phyloP scores from a whole-genome alignment of 768 basidiomycete genomes.

The Clavaria fumosa region DNA sequence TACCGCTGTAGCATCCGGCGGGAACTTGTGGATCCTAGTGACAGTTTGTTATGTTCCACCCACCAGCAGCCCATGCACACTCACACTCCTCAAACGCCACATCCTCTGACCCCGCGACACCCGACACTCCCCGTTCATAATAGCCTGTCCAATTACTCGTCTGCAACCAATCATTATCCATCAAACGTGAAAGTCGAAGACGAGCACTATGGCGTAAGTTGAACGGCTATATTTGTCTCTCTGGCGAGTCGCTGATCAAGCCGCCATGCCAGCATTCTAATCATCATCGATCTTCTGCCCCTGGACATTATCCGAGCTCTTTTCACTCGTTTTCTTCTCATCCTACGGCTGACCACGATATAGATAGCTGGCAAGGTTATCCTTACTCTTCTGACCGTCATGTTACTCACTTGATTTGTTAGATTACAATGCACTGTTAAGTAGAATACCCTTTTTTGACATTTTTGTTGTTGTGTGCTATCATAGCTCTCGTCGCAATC shows the following conservation, averaged over 20 bases:
- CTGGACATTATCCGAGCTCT: conserved; percentile 21
- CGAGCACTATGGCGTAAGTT: conserved; percentile 38
- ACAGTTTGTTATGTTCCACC: conserved; percentile 26
- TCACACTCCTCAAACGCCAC: conserved; percentile 40
- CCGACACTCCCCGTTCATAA: conserved; percentile 25
- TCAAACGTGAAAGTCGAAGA: conserved; percentile 51
- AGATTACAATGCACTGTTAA: too few relatives aligned
- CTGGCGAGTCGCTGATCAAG: conserved; percentile 2
- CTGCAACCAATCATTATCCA: conserved; percentile 30
- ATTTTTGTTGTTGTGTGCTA: too few relatives aligned
- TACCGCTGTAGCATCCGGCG: conserved; percentile 14
- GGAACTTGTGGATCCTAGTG: conserved; percentile 41
- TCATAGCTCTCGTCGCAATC: too few relatives aligned
- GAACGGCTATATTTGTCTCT: conserved; percentile 4
- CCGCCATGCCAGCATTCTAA: conserved; percentile 15
- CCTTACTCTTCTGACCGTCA: conserved; percentile 53
- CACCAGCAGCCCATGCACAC: conserved; percentile 51
- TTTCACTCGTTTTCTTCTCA: conserved; percentile 34
- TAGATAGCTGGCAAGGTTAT: conserved; percentile 55
- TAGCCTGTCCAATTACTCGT: conserved; percentile 26
- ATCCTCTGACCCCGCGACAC: conserved; percentile 33
- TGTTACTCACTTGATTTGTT: too few relatives aligned
- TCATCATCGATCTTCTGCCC: conserved; percentile 22
- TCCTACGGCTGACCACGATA: conserved; percentile 26
- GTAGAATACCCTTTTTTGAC: too few relatives aligned